Base-by-base conservation (phyloP, 1,139 yeast species). In the Hyphopichia pseudoburtonii region DNA sequence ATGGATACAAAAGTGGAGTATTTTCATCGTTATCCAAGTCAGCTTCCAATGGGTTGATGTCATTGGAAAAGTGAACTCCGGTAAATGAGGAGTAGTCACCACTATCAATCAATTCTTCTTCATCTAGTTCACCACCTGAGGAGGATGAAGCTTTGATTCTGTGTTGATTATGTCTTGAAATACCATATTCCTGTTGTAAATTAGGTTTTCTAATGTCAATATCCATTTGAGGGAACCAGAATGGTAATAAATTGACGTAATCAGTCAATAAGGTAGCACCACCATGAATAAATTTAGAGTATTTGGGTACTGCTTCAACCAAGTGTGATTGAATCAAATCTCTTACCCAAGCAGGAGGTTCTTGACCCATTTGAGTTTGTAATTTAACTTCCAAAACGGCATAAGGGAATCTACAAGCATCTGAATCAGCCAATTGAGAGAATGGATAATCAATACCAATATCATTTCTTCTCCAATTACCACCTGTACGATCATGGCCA, bases 221-320 rank as follows among this genome's bases (percentile, higher is more conserved):
- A 48, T 80, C 87, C 98, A 92, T 92, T 66, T 92, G 98, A n/a
- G 97, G 97, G 48, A 83, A 73, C 98, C 98, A 92, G 66, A 87
- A 92, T 37, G 98, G 98, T 52, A 92, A 82, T 47, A 88, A 75
- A 38, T 81, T 76, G 31, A 88, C 89, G 60, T 73, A 78, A 30
- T 88, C 94, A 10, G 96, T 92, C 49, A 92, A 66, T 51, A 92
- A 70, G 19, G 92, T 75, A 9, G 98, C 96, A 42, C 89, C 83
- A 51, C 98, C 98, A 55, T 92, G 98, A 50, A 92, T 90, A 55
- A 92, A 92, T 63, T 92, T 92, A 42, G 97, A 90, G 61, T 89
- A 92, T 64, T 92, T 92, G 24, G 98, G 98, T 28, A 92, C 97
- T 0, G 97, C 97, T 64, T 92, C 98, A 33, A 92, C 98, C 42